Base-by-base conservation (phyloP, 2,329 filamentous ascomycete species). In the Aureobasidium sp. region DNA sequence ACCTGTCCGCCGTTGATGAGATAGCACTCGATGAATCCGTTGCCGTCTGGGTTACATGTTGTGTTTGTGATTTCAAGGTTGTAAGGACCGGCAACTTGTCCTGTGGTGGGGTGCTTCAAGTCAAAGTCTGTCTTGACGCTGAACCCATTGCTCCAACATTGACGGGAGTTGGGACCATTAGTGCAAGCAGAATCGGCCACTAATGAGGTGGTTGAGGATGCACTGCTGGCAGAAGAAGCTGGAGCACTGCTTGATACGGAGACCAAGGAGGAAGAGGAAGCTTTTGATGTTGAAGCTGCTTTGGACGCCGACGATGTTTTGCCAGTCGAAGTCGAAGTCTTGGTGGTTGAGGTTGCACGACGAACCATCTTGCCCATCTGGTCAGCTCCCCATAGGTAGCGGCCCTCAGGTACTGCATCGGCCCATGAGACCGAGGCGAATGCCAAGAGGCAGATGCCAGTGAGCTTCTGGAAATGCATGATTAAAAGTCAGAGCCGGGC, bases 1-100 rank as follows among this genome's bases (percentile, higher is more conserved):
- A 87, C 87, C 62, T 82, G 86, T 45, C 83, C 79, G 9, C 81
- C 82, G 68, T 88, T 87, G 68, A 88, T 75, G 31, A 88, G 76
- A 62, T 77, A 60, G 45, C 68, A 69, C 2, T 65, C 23, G 35
- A 66, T 61, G 1, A 65, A 60, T 33, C 61, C 66, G 69, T 72
- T 13, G 54, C 75, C 75, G 66, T 78, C 74, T 2, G 73, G 69
- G 50, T 74, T 72, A 50, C 62, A 68, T 4, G 75, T 77, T 4
- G 69, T 69, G 58, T 67, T 72, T 49, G 61, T 67, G 64, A 67
- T 68, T 57, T 65, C 71, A 60, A 69, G 65, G 43, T 63, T 64
- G 64, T 77, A 77, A 10, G 49, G 19, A 0, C n/a, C n/a, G n/a
- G 69, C 66, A 5, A 69, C 74, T 9, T 66, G 70, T 5, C 76